Conservation (phyloP, 345 rosid species). For the Brassica juncea region DNA sequence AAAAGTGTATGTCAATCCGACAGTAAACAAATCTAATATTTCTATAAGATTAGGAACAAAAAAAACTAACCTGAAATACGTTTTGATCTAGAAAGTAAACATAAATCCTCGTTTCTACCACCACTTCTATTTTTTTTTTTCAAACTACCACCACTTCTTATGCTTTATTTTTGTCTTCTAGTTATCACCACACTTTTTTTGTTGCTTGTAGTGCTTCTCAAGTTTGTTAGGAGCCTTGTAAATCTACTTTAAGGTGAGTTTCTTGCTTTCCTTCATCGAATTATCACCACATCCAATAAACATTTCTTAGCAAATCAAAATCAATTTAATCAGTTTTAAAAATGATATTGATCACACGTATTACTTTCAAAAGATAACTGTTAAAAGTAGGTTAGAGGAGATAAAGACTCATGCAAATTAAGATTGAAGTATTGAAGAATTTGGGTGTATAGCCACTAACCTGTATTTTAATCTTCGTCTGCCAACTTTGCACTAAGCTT, state of each 20-base stretch:
- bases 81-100: not conserved
- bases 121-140: not conserved
- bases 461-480: too few relatives aligned
- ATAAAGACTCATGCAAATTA: not conserved
- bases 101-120: not conserved
- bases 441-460: not conserved
- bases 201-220: not conserved
- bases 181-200: not conserved
- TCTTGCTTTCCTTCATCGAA: not conserved
- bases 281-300: not conserved
- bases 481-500: not conserved
- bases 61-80: not conserved
- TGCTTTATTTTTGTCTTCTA: too few relatives aligned
- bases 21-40: too few relatives aligned
- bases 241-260: not conserved
- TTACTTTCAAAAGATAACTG: not conserved
- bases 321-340: too few relatives aligned
- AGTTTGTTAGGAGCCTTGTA: not conserved
- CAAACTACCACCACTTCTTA: not conserved
- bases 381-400: not conserved
- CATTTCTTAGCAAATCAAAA: not conserved
- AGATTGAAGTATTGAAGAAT: not conserved
- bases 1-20: not conserved
- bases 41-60: not conserved
- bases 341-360: not conserved